Evolutionary conservation across 2,329 filamentous ascomycete species (phyloP), one percentile per base, ranked within the genome.

Genomic region (Laburnicola sp.): DNA sequence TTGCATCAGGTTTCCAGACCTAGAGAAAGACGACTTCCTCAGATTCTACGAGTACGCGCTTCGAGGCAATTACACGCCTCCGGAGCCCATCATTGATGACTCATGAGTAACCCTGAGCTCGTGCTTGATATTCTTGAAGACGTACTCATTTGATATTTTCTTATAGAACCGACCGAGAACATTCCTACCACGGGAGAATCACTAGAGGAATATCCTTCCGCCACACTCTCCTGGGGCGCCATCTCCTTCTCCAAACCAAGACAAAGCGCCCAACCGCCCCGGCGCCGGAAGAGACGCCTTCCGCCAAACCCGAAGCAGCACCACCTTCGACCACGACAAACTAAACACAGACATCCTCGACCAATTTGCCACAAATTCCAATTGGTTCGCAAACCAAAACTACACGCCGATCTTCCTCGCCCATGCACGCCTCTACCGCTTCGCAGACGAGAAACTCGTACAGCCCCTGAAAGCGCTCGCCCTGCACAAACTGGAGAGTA

Each of bases 11-110:
- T n/a, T n/a, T n/a, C n/a, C n/a, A 0, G 59, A 69, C 22, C 30
- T 68, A 6, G 48, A 64, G 1, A 34, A 51, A 0, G 56, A 56
- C 1, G 66, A 68, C 30, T 69, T 70, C 49, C 49, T 52, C 2
- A 54, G 66, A n/a, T 69, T 60, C 36, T 36, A 60, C 2, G 63
- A 70, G 31, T 69, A 64, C 16, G 61, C 60, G 2, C 68, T 68
- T 27, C 54, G 58, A 2, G 36, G 48, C 3, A 58, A 69, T 22
- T 69, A 67, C 21, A 59, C 60, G 0, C 42, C 47, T 2, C 63
- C 63, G 2, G 4, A 11, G 3, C 11, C 1, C n/a, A 6, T 38
- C 21, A 5, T 6, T 1, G n/a, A 2, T 57, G 55, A 11, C 5
- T 8, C 22, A n/a, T n/a, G n/a, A n/a, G n/a, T n/a, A n/a, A n/a